phyloP scores from a whole-genome alignment of 208 protist species.

The Leishmania amazonensis region DNA sequence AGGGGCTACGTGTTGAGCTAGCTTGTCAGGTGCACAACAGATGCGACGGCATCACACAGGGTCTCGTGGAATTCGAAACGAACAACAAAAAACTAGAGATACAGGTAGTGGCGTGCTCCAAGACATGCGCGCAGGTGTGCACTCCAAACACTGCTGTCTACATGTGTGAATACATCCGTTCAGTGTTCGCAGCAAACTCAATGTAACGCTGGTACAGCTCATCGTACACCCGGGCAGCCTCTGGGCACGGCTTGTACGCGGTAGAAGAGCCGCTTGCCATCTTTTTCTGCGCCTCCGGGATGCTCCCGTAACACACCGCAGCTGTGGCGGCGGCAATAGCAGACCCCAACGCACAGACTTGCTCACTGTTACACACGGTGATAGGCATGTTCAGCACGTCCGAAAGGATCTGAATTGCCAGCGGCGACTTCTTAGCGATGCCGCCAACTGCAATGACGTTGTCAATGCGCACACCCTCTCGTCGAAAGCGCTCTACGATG shows the following conservation, averaged over 20 bases:
- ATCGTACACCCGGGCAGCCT: conserved; percentile 32
- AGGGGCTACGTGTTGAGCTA: neutral
- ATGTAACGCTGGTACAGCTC: conserved; percentile 43
- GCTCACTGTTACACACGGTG: conserved; percentile 48
- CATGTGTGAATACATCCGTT: conserved; percentile 46
- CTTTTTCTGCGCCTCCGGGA: conserved; percentile 42
- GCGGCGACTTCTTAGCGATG: conserved; percentile 53
- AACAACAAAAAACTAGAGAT: neutral
- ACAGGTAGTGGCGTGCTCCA: neutral
- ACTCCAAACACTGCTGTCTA: neutral
- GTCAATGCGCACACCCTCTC: conserved; percentile 59
- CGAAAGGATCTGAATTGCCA: conserved; percentile 50
- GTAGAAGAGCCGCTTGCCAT: conserved; percentile 44
- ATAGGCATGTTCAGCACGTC: conserved; percentile 65
- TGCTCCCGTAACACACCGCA: conserved; percentile 40
- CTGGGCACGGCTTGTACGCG: conserved; percentile 35
- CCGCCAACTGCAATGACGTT: conserved; percentile 63
- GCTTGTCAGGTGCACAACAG: neutral
- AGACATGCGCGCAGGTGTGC: neutral
- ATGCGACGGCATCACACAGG: neutral
- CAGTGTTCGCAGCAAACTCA: conserved; percentile 33
- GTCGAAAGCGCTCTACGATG: conserved; percentile 55
- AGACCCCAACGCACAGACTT: conserved; percentile 56
- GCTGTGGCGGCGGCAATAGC: conserved; percentile 60
- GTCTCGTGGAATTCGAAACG: neutral